Evolutionary conservation across 139 green algal species (phyloP).

Genomic region (Nannochloris sp.): DNA sequence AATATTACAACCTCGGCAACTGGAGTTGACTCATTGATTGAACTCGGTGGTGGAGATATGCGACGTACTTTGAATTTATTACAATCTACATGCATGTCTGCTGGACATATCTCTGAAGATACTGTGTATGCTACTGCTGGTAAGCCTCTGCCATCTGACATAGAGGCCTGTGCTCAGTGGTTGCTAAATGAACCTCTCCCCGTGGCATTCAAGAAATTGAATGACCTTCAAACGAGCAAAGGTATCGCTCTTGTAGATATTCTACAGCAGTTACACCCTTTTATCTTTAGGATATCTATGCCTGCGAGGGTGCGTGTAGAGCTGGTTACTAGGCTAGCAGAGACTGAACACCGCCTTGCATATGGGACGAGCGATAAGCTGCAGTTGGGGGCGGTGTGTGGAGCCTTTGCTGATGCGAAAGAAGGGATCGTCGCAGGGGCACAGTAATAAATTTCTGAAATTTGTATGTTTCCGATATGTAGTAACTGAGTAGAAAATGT

Average conservation of each 20-base stretch:
- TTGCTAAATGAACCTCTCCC: constrained; percentile 84
- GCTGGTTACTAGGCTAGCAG: constrained; percentile 74
- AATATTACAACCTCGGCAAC: constrained; percentile 44
- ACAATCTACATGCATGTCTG: constrained; percentile 76
- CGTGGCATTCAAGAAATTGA: constrained; percentile 32
- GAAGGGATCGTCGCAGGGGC: constrained; percentile 47
- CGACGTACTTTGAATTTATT: constrained; percentile 93
- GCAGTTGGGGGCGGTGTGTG: constrained; percentile 81
- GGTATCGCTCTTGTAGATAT: constrained; percentile 90
- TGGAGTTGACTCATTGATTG: constrained; percentile 75
- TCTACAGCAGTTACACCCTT: constrained; percentile 83
- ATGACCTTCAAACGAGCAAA: constrained; percentile 44
- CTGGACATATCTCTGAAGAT: constrained; percentile 46
- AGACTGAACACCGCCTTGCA: constrained; percentile 81
- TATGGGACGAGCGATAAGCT: constrained; percentile 73
- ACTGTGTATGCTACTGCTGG: constrained; percentile 90
- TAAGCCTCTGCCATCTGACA: constrained; percentile 79
- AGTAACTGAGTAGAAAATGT: too few relatives aligned
- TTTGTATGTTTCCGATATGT: too few relatives aligned
- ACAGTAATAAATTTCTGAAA: too few relatives aligned
- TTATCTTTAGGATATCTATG: constrained; percentile 69
- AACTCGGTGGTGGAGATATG: constrained; percentile 89
- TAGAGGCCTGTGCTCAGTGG: constrained; percentile 54
- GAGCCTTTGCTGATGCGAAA: constrained; percentile 65
- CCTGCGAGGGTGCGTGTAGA: constrained; percentile 44